Base-by-base conservation (phyloP, 2,329 filamentous ascomycete species). In the Sporothrix variecibatus region DNA sequence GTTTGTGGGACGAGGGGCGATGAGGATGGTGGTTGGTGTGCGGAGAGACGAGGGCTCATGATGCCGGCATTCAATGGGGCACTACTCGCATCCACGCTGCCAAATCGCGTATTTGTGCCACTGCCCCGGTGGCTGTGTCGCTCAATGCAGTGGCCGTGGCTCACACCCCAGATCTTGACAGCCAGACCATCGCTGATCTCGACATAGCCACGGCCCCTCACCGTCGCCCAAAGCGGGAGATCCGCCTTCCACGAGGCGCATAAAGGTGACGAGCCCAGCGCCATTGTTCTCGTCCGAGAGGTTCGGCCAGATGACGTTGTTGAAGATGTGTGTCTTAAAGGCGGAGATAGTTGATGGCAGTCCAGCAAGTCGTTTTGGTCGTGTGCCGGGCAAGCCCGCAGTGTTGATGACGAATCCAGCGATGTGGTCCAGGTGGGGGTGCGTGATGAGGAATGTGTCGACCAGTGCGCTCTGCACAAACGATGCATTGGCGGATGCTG, bases 301-400 rank as follows among this genome's bases (percentile, higher is more conserved):
- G 78, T 99, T 99, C 0, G 96, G 96, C 96, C 96, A 99, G 72
- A 98, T 97, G 74, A 97, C 86, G 79, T 98, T 97, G 83, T 99
- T 99, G 85, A 99, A 99, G 75, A 99, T 94, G 82, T 99, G 95
- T 0, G 87, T 90, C 81, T 97, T 98, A 82, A 99, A 91, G 0
- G 95, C 95, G 64, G 94, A 88, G 71, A 99, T 95, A n/a, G 95
- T 97, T 38, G 90, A 92, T 0, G 95, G 94, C 3, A 98, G 85
- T 0, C 93, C 95, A 0, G 95, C 94, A 17, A 99, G 86, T 31
- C 92, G 90, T 82, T 98, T 99, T 0, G 94, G 94, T 38, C 91
- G 90, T 1, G 92, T 89, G 40, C 93, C 93, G 40, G 94, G 92
- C 26, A 97, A 89, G 2, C 93, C 92, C 5, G 96, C 95, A 0